These are phyloP conservation scores for Neonectria ditissima DNA, from an alignment of 2,329 filamentous ascomycete genomes.

Conservation along the genomic window DNA sequence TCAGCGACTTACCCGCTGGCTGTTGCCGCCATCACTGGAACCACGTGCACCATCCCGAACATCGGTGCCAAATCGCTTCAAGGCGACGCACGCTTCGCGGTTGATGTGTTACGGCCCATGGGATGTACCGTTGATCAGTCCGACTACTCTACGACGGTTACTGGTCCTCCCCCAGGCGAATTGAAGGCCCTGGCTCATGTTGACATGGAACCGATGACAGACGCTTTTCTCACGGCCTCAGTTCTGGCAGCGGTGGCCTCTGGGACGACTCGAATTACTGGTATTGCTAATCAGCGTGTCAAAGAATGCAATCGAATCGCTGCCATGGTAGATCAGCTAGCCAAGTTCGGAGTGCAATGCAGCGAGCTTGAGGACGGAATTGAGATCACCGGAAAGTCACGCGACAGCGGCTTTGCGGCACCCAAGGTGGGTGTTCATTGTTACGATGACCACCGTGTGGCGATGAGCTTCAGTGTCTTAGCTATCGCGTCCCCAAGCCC, in stretches of 20 bases:
- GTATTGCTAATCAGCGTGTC: slow-evolving; percentile 96
- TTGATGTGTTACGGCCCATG: slow-evolving; percentile 92
- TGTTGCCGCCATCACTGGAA: slow-evolving; percentile 94
- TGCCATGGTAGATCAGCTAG: slow-evolving; percentile 94
- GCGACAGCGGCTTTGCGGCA: slow-evolving; percentile 59
- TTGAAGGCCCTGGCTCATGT: slow-evolving; percentile 83
- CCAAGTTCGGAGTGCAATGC: slow-evolving; percentile 90
- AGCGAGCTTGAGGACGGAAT: slow-evolving; percentile 96
- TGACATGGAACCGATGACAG: slow-evolving; percentile 99
- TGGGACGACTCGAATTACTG: slow-evolving; percentile 86
- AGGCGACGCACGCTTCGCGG: slow-evolving; percentile 92
- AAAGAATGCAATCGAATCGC: slow-evolving; percentile 98
- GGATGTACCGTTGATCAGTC: slow-evolving; percentile 91
- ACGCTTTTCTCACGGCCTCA: slow-evolving; percentile 95
- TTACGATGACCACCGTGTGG: slow-evolving; percentile 97
- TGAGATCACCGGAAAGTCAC: slow-evolving; percentile 69
- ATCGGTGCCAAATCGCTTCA: slow-evolving; percentile 93
- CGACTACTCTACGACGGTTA: slow-evolving; percentile 88
- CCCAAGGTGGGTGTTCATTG: slow-evolving; percentile 82
- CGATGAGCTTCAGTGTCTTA: slow-evolving; percentile 97
- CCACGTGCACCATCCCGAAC: slow-evolving; percentile 94
- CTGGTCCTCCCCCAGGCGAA: slow-evolving; percentile 80
- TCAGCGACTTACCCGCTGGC: slow-evolving; percentile 97
- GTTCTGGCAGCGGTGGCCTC: slow-evolving; percentile 90
- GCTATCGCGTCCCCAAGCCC: slow-evolving; percentile 77